phyloP scores from a whole-genome alignment of 192 early-diverging fungal genomes.

The Spinellus fusiger region DNA sequence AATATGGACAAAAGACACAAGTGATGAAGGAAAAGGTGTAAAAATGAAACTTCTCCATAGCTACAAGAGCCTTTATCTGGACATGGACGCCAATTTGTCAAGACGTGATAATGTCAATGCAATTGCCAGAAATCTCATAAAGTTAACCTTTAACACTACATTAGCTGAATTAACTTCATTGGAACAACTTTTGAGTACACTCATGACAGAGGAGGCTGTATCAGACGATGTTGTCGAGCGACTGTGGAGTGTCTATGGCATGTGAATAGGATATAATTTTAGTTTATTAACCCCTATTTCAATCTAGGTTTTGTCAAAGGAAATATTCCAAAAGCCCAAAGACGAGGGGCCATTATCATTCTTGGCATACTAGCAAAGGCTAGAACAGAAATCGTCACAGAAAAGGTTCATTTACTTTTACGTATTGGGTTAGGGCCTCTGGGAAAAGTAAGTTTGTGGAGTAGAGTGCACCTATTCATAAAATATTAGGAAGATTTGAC shows the following conservation, averaged over 20 bases:
- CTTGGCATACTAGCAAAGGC: conserved; percentile 92
- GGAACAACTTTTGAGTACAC: conserved; percentile 81
- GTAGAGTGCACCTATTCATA: not conserved
- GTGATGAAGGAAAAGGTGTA: conserved; percentile 67
- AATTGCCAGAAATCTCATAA: conserved; percentile 67
- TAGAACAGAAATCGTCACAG: conserved; percentile 70
- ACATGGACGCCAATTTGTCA: conserved; percentile 44
- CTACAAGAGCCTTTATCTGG: conserved; percentile 76
- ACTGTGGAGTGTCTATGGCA: conserved; percentile 76
- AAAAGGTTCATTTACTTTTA: conserved; percentile 81
- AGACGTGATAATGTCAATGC: conserved; percentile 54
- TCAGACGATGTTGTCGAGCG: conserved; percentile 61
- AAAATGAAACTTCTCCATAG: conserved; percentile 70
- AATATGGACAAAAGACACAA: conserved; percentile 74
- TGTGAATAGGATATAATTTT: not conserved
- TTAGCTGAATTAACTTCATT: conserved; percentile 93
- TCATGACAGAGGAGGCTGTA: conserved; percentile 68
- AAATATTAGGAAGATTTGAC: conserved; percentile 60
- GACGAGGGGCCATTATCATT: conserved; percentile 88
- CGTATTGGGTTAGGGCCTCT: conserved; percentile 79
- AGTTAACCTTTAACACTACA: conserved; percentile 79
- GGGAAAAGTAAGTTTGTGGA: conserved; percentile 52
- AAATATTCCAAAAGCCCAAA: conserved; percentile 61
- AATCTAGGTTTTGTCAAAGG: conserved; percentile 39
- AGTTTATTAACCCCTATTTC: not conserved